A percentile compares a stretch with the other conserved stretches of the same genome.
phyloP scores from a whole-genome alignment of 208 protist species.

The Vickermania spadyakhi region DNA sequence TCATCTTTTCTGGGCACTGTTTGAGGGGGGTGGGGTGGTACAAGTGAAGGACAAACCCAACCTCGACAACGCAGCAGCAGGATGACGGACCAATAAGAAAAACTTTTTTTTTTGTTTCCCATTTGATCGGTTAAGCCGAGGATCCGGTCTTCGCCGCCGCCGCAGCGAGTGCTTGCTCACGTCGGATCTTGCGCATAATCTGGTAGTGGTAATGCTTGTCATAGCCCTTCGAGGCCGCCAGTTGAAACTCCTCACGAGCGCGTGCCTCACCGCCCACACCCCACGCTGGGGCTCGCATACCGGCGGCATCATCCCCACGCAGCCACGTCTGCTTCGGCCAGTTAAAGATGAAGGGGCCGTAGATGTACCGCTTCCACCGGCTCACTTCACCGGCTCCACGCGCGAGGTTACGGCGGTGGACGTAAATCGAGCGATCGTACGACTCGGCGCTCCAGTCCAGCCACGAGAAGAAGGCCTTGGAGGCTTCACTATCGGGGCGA shows the following conservation, averaged over 20 bases:
- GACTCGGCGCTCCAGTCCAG: slow-evolving; percentile 83
- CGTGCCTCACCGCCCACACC: slow-evolving; percentile 76
- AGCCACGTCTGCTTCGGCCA: slow-evolving; percentile 87
- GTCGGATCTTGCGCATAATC: slow-evolving; percentile 84
- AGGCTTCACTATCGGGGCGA: slow-evolving; percentile 70
- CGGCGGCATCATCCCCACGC: slow-evolving; percentile 73
- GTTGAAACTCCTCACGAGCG: slow-evolving; percentile 59
- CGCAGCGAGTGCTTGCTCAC: slow-evolving; percentile 59
- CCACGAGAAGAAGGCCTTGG: slow-evolving; percentile 82
- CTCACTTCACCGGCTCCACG: slow-evolving; percentile 58
- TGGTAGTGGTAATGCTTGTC: slow-evolving; percentile 88
- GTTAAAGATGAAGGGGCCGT: slow-evolving; percentile 86
- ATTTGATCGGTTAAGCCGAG: too few relatives aligned
- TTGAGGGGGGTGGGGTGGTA: too few relatives aligned
- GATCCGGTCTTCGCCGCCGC: slow-evolving; percentile 6
- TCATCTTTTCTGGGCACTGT: too few relatives aligned
- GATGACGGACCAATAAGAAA: too few relatives aligned
- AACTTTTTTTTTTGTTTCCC: too few relatives aligned
- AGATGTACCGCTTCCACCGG: slow-evolving; percentile 69
- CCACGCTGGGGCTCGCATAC: slow-evolving; percentile 66
- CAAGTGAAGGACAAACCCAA: too few relatives aligned
- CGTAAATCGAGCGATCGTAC: slow-evolving; percentile 81
- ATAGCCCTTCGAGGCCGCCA: slow-evolving; percentile 70
- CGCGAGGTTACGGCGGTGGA: slow-evolving; percentile 62
- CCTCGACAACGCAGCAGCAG: too few relatives aligned